Conservation (phyloP, 768 basidiomycete species). For the Rhizopogon sp. region DNA sequence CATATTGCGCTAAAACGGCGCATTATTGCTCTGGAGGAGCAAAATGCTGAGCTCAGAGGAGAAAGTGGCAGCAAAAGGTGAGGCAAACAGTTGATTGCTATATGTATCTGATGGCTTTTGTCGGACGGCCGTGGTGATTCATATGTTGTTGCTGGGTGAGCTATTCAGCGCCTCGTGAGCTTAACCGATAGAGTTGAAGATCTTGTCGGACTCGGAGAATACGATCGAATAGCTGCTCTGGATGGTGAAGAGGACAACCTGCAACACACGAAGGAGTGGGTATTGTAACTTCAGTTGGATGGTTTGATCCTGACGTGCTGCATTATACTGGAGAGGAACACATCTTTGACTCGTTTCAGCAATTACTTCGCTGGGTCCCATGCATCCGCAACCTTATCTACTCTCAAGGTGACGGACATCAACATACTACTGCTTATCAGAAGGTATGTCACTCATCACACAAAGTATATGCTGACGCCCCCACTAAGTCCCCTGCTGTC, state of each 20-base stretch:
- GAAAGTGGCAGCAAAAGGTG: neutral
- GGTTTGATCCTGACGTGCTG: neutral
- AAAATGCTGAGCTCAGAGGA: neutral
- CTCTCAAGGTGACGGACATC: no score
- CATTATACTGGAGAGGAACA: neutral
- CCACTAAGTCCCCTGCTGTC: neutral
- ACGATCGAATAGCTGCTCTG: neutral
- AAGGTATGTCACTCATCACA: no score
- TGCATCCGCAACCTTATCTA: no score
- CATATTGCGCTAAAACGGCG: neutral
- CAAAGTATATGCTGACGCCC: no score
- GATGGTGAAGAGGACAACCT: neutral
- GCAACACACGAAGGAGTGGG: neutral
- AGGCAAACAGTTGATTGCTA: no score
- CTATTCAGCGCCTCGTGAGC: slow-evolving; percentile 7
- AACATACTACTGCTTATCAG: no score
- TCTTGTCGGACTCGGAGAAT: slow-evolving; percentile 4
- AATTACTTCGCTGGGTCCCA: no score
- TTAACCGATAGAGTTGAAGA: neutral
- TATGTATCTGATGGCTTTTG: no score
- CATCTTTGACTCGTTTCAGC: no score
- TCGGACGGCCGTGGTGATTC: neutral
- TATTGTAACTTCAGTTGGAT: neutral
- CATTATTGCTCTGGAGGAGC: slow-evolving; percentile 4
- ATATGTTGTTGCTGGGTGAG: slow-evolving; percentile 1